Evolutionary conservation across 768 basidiomycete species (phyloP).

Genomic region (Rhodotorula diobovata): DNA sequence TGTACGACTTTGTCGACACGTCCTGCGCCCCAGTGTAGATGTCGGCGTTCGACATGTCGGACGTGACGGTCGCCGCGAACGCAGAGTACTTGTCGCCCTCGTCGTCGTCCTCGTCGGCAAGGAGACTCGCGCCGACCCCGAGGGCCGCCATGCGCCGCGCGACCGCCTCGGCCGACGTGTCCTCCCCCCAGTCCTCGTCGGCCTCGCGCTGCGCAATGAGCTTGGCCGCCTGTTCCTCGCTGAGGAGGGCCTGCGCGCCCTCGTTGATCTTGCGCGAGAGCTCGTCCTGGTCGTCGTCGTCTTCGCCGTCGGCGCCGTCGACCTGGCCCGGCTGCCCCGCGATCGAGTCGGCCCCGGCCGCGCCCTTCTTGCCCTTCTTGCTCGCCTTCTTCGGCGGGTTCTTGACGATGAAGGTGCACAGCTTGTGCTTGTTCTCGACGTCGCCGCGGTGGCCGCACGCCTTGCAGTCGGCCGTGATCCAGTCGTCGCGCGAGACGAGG

Average conservation of each 20-base stretch:
- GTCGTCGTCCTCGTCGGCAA: conserved; percentile 67
- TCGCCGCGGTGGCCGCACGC: conserved; percentile 89
- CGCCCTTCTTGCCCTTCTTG: conserved; percentile 47
- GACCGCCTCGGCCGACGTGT: conserved; percentile 83
- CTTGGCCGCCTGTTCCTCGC: conserved; percentile 46
- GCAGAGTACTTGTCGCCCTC: conserved; percentile 82
- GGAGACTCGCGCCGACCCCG: conserved; percentile 52
- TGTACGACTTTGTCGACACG: conserved; percentile 86
- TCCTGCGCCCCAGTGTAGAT: conserved; percentile 63
- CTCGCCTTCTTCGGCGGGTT: conserved; percentile 80
- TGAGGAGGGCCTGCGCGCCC: conserved; percentile 66
- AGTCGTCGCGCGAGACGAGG: conserved; percentile 78
- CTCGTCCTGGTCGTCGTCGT: conserved; percentile 63
- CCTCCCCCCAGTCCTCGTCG: conserved; percentile 82
- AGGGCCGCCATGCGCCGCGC: conserved; percentile 63
- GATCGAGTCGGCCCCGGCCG: conserved; percentile 43
- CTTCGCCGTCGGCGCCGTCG: conserved; percentile 58
- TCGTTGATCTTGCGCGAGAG: conserved; percentile 85
- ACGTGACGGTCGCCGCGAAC: conserved; percentile 56
- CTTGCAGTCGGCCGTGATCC: conserved; percentile 94
- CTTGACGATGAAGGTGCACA: conserved; percentile 92
- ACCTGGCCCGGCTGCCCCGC: conserved; percentile 45
- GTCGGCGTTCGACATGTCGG: conserved; percentile 55
- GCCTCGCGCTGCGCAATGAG: conserved; percentile 56
- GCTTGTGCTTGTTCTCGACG: conserved; percentile 94